phyloP scores from a whole-genome alignment of 768 basidiomycete species.

The Pulveroboletus sp. region DNA sequence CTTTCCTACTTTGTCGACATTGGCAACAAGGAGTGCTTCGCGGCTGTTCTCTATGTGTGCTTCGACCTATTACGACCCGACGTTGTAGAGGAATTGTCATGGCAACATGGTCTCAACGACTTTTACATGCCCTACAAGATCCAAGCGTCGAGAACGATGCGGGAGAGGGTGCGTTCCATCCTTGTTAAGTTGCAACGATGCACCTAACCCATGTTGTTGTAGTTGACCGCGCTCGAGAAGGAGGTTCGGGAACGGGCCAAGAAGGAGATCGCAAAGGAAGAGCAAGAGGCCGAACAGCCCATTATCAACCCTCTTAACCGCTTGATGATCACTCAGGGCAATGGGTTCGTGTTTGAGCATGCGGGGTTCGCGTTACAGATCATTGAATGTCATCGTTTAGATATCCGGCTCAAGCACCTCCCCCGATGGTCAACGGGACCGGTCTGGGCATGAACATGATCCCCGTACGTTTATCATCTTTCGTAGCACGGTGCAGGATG shows the following conservation, averaged over 20 bases:
- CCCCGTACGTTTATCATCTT: conserved; percentile 44
- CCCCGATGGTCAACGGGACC: conserved; percentile 54
- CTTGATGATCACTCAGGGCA: conserved; percentile 73
- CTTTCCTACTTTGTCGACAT: conserved; percentile 97
- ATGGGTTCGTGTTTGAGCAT: conserved; percentile 36
- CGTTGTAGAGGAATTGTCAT: conserved; percentile 89
- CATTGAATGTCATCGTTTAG: conserved; percentile 33
- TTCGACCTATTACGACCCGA: conserved; percentile 95
- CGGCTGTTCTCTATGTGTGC: conserved; percentile 83
- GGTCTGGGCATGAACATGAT: conserved; percentile 47
- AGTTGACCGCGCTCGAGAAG: conserved; percentile 81
- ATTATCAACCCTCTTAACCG: conserved; percentile 79
- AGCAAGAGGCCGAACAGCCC: conserved; percentile 79
- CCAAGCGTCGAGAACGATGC: conserved; percentile 76
- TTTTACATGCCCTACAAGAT: conserved; percentile 97
- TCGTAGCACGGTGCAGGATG: background rate
- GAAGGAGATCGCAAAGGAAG: conserved; percentile 86
- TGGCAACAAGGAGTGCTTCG: conserved; percentile 97
- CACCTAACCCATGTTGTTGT: background rate
- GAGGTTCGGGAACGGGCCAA: conserved; percentile 84
- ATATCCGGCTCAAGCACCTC: conserved; percentile 58
- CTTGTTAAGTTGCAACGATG: conserved; percentile 5
- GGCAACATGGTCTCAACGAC: conserved; percentile 94
- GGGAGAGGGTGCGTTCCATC: conserved; percentile 57
- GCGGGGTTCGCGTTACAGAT: background rate